Evolutionary conservation across 2,329 filamentous ascomycete genomes (phyloP).

Genomic region (Immersiporthe knoxdaviesiana): DNA sequence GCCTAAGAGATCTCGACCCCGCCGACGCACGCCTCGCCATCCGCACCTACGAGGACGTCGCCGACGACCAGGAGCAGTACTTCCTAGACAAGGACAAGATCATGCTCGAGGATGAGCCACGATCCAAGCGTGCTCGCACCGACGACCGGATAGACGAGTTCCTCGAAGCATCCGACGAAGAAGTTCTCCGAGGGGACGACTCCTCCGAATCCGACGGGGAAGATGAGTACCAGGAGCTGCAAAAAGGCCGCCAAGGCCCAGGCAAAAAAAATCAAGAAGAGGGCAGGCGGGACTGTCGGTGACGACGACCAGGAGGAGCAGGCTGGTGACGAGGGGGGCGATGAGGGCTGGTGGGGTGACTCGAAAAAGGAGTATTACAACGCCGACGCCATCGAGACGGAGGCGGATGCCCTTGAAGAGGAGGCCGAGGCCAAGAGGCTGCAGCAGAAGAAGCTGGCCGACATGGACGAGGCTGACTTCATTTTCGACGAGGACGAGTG

Average conservation of each 20-base stretch:
- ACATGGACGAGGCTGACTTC: conserved; percentile 91
- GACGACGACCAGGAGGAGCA: conserved; percentile 56
- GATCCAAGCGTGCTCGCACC: conserved; percentile 75
- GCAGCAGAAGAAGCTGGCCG: conserved; percentile 86
- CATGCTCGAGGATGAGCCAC: conserved; percentile 78
- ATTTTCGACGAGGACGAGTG: conserved; percentile 90
- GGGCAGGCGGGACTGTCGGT: conserved; percentile 57
- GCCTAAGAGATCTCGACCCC: conserved; percentile 58
- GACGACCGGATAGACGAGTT: conserved; percentile 67
- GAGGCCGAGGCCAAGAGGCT: conserved; percentile 86
- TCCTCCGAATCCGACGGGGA: conserved; percentile 33
- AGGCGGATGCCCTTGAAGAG: conserved; percentile 79
- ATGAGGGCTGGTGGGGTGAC: conserved; percentile 80
- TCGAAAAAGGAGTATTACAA: conserved; percentile 92
- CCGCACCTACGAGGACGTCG: conserved; percentile 77
- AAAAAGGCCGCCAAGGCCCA: conserved; percentile 25
- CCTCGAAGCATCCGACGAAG: conserved; percentile 65
- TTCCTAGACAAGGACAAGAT: conserved; percentile 86
- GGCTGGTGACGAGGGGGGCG: conserved; percentile 56
- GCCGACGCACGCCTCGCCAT: conserved; percentile 66
- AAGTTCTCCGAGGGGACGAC: conserved; percentile 46
- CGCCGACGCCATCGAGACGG: conserved; percentile 72
- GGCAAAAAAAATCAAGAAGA: conserved; percentile 41
- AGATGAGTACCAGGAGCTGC: conserved; percentile 31
- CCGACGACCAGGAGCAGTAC: conserved; percentile 93